Evolutionary conservation across 441 rosid genomes (phyloP).

Genomic region (Erysimum cheiri): DNA sequence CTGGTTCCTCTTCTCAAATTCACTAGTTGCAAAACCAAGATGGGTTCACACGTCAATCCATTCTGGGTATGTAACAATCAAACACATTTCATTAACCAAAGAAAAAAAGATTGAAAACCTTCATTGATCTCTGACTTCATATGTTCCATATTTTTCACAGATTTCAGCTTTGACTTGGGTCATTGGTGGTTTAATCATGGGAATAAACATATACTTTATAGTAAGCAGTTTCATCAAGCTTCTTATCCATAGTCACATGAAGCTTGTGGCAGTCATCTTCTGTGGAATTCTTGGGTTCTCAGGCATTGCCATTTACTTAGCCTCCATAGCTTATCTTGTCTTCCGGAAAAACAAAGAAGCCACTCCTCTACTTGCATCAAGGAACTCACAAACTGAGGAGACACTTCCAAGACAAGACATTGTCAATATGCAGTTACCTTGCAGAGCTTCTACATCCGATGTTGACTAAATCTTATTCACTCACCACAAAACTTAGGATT

Average conservation of each 20-base stretch:
- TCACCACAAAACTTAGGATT: slow-evolving; percentile 10
- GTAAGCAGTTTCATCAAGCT: slow-evolving; percentile 63
- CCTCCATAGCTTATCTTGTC: slow-evolving; percentile 72
- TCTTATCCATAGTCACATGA: slow-evolving; percentile 59
- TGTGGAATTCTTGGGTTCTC: slow-evolving; percentile 75
- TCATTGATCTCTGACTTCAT: slow-evolving; percentile 3
- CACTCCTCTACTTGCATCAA: slow-evolving; percentile 56
- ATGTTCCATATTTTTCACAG: slow-evolving; percentile 41
- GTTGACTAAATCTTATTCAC: not conserved
- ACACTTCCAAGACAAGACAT: slow-evolving; percentile 83
- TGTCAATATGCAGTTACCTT: slow-evolving; percentile 83
- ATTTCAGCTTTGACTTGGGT: slow-evolving; percentile 78
- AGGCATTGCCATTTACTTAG: slow-evolving; percentile 71
- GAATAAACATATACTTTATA: slow-evolving; percentile 81
- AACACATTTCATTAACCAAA: slow-evolving; percentile 23
- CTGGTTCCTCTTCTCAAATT: slow-evolving; percentile 94
- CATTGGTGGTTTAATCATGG: slow-evolving; percentile 79
- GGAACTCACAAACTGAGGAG: slow-evolving; percentile 45
- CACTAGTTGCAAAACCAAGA: slow-evolving; percentile 88
- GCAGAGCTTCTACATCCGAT: slow-evolving; percentile 38
- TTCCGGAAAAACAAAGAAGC: slow-evolving; percentile 62
- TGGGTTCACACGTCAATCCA: slow-evolving; percentile 73
- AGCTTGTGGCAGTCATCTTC: slow-evolving; percentile 56
- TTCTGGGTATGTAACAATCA: slow-evolving; percentile 49
- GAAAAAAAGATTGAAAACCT: not conserved